Percentiles rank a stretch among this genome's conserved stretches.
Evolutionary conservation across 345 rosid species (phyloP).

Genomic region (Eucalyptus regnans): DNA sequence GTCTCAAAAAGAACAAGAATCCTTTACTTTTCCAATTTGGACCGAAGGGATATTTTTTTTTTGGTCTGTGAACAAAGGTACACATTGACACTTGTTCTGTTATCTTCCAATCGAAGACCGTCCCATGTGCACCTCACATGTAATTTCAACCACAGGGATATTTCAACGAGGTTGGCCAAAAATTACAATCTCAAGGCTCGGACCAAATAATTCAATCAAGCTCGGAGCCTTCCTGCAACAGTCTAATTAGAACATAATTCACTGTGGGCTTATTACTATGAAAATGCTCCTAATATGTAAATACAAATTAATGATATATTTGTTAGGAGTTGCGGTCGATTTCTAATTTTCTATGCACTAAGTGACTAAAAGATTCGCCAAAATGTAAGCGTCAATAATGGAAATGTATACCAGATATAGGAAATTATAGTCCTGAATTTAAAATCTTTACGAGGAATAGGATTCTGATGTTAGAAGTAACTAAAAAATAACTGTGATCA

Average conservation of each 20-base stretch:
- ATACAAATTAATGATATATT: background rate
- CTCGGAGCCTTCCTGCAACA: background rate
- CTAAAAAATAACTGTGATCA: too few relatives aligned
- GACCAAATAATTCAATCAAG: background rate
- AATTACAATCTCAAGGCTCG: background rate
- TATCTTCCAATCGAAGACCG: background rate
- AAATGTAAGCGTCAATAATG: too few relatives aligned
- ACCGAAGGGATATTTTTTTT: background rate
- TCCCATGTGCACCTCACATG: background rate
- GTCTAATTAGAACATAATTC: background rate
- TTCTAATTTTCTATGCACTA: accelerated
- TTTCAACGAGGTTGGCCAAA: background rate
- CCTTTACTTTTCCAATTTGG: background rate
- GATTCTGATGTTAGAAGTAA: background rate
- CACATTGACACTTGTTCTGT: background rate
- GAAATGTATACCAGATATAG: accelerated
- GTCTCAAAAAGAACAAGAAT: background rate
- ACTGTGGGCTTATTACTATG: background rate
- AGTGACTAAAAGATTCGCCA: background rate
- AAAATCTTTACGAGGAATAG: background rate
- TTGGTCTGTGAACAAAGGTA: background rate
- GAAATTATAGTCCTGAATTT: background rate
- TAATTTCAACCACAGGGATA: background rate
- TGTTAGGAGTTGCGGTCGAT: background rate
- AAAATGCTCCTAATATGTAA: background rate